Percentiles rank a stretch among this genome's conserved stretches.
Conservation (phyloP, 2,329 filamentous ascomycete species). For the Pseudodiploospora longispora region DNA sequence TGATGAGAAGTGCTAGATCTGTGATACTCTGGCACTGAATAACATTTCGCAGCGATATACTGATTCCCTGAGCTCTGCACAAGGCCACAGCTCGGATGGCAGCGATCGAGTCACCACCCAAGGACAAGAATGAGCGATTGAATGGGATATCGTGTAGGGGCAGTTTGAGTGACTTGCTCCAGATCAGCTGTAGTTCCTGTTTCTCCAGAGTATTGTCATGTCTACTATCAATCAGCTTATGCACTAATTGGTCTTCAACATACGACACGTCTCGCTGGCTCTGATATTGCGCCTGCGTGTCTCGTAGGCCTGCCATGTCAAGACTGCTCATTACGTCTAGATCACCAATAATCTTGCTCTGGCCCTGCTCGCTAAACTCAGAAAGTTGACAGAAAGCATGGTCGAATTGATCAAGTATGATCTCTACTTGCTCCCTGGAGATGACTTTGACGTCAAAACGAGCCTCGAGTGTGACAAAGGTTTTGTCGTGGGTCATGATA, state of each 20-base stretch:
- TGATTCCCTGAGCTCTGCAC: neutral
- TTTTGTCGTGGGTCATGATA: neutral
- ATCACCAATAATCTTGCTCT: too few relatives aligned
- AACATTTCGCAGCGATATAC: too few relatives aligned
- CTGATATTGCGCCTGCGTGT: too few relatives aligned
- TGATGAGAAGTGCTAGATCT: too few relatives aligned
- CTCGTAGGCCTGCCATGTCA: too few relatives aligned
- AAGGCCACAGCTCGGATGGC: neutral
- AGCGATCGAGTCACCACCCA: neutral
- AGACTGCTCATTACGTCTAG: too few relatives aligned
- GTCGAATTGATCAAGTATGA: neutral
- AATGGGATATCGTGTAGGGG: neutral
- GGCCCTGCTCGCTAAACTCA: neutral
- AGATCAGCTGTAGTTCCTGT: neutral
- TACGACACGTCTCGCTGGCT: too few relatives aligned
- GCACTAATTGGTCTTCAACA: too few relatives aligned
- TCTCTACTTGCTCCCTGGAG: neutral
- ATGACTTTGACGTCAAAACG: constrained; percentile 2
- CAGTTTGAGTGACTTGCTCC: neutral
- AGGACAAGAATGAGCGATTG: neutral
- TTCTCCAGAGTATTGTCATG: too few relatives aligned
- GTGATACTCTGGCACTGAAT: too few relatives aligned
- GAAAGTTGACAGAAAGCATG: neutral
- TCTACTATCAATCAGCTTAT: too few relatives aligned
- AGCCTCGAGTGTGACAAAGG: neutral